Evolutionary conservation across 257 asterid genomes (phyloP), one percentile per base, ranked within the genome.

Genomic region (Solanum dulcamara): DNA sequence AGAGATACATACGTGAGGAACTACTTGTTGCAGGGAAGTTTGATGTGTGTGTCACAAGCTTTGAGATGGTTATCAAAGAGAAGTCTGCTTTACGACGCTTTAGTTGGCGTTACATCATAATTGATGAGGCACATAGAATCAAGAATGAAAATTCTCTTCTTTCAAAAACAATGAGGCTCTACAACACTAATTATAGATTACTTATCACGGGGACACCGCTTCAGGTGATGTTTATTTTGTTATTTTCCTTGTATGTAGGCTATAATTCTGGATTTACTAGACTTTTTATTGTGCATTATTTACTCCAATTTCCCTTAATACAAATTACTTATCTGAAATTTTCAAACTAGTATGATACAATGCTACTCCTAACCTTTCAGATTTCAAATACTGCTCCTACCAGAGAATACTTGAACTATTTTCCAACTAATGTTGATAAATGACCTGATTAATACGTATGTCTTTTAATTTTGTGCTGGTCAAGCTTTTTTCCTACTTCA

Each of bases 191-290:
- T 88, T 97, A 93, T 81, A 96, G 99, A 55, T 97, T 97, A 88
- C 97, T 97, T 81, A 97, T 97, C 86, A 97, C 99, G 2, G 99
- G 99, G 81, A 97, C 99, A 30, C 99, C 99, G 7, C 99, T 97
- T 84, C 99, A 97, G 98, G 99, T 95, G 64, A 79, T 48, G 6
- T 66, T 48, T 77, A 15, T 77, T 42, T 77, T 46, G n/a, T 48
- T 48, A 79, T 28, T 79, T 79, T 79, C 57, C 42, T 46, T 26
- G 82, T 30, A 46, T 79, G 46, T 79, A 18, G 44, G 46, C 44
- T 32, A 12, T 17, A 18, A 79, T 48, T 79, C 44, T 51, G 17
- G 30, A 79, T 79, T 28, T 74, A 24, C 80, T 42, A 18, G 12
- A 79, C 83, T 79, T 46, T 4, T 48, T 46, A 46, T 75, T 67